A percentile compares a stretch with the other conserved stretches of the same genome.
Conservation (phyloP, 768 basidiomycete genomes). For the Trametes gibbosa region DNA sequence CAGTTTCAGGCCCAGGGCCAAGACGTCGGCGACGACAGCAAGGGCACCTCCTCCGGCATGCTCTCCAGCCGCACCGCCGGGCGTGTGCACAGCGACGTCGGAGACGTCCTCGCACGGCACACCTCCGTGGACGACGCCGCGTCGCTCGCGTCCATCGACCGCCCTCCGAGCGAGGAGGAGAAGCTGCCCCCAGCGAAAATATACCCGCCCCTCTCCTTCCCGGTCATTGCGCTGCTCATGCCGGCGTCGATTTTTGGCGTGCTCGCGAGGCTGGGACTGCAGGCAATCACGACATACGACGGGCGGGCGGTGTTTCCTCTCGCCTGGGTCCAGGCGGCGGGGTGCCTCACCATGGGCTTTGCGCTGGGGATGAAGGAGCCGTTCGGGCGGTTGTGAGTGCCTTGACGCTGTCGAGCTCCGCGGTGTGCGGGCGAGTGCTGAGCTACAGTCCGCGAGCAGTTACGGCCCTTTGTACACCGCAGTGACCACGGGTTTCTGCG, state of each 20-base stretch:
- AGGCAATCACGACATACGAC: slow-evolving; percentile 70
- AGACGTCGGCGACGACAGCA: background rate
- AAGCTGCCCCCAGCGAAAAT: slow-evolving; percentile 34
- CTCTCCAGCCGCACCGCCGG: background rate
- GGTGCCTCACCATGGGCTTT: slow-evolving; percentile 92
- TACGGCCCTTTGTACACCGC: slow-evolving; percentile 89
- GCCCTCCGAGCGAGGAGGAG: slow-evolving; percentile 36
- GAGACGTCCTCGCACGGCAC: slow-evolving; percentile 35
- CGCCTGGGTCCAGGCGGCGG: slow-evolving; percentile 81
- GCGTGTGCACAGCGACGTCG: slow-evolving; percentile 26
- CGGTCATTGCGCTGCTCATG: slow-evolving; percentile 68
- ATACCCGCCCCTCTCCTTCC: slow-evolving; percentile 55
- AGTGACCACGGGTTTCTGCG: slow-evolving; percentile 91
- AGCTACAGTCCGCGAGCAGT: slow-evolving; percentile 37
- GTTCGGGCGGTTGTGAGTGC: slow-evolving; percentile 69
- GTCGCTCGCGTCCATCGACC: slow-evolving; percentile 43
- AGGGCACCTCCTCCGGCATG: background rate
- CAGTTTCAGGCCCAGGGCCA: background rate
- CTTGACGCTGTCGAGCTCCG: too few relatives aligned
- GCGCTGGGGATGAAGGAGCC: slow-evolving; percentile 67
- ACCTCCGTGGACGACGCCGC: slow-evolving; percentile 31
- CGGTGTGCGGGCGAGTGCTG: slow-evolving; percentile 2
- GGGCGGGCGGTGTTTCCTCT: slow-evolving; percentile 78
- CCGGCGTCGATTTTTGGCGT: slow-evolving; percentile 85
- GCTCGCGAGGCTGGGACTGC: slow-evolving; percentile 76